These are phyloP conservation scores for Cyclocybe cylindracea DNA, from an alignment of 768 basidiomycete genomes.

Conservation along the genomic window DNA sequence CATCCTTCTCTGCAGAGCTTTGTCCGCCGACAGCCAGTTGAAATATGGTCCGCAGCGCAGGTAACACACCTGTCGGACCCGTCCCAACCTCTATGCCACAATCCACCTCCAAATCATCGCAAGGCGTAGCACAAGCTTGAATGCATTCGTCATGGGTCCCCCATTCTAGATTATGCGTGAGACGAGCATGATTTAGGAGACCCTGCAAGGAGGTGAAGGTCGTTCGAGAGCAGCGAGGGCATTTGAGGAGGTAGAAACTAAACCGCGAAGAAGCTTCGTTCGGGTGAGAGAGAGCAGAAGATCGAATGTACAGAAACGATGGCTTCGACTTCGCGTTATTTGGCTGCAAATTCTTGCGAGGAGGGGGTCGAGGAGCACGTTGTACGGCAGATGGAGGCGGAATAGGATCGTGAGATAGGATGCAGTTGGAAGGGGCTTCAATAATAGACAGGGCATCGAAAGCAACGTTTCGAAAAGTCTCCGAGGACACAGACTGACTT, in stretches of 20 bases:
- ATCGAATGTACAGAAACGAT: constrained; percentile 41
- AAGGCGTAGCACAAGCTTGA: constrained; percentile 45
- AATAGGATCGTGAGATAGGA: constrained; percentile 34
- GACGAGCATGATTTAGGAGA: constrained; percentile 54
- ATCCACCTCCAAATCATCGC: constrained; percentile 38
- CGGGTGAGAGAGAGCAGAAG: constrained; percentile 22
- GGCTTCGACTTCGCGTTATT: constrained; percentile 15
- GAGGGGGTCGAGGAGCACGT: constrained; percentile 19
- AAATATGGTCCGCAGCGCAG: constrained; percentile 50
- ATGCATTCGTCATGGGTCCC: constrained; percentile 59
- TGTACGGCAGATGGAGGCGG: constrained; percentile 17
- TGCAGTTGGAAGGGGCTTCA: constrained; percentile 39
- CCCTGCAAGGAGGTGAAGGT: constrained; percentile 54
- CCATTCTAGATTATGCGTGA: constrained; percentile 50
- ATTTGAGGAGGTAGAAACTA: constrained; percentile 41
- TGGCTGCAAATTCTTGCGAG: constrained; percentile 9
- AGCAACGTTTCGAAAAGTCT: constrained; percentile 39
- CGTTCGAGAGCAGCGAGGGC: constrained; percentile 45
- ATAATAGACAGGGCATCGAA: constrained; percentile 39
- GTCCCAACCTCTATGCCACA: constrained; percentile 45
- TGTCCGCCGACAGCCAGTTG: constrained; percentile 44
- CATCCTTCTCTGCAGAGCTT: neutral
- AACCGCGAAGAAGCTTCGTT: constrained; percentile 13
- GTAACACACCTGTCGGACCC: constrained; percentile 41
- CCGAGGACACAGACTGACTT: constrained; percentile 18